Percentiles rank a stretch among this genome's conserved stretches.
These are phyloP conservation scores for Tuber calosporum DNA, from an alignment of 495 filamentous ascomycete species.

Conservation along the genomic window DNA sequence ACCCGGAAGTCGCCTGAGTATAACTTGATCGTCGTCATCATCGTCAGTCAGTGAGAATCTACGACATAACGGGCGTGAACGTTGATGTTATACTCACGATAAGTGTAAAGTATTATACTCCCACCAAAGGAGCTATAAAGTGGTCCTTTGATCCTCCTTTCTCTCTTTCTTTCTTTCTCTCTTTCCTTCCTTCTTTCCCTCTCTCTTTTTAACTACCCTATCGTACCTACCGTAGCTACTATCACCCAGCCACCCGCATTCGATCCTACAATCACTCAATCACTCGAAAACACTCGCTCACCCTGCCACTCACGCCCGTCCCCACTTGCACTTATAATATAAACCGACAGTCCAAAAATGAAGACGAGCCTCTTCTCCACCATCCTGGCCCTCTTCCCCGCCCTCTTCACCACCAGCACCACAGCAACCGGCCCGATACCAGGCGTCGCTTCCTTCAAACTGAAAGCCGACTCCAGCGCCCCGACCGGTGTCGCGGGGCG, in stretches of 20 bases:
- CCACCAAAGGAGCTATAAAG: neutral
- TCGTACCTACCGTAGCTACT: too few relatives aligned
- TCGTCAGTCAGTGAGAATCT: neutral
- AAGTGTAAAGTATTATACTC: neutral
- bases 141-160: too few relatives aligned
- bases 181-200: neutral
- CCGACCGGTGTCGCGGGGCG: constrained; percentile 1
- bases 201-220: neutral
- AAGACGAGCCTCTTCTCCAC: neutral
- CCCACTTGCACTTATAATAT: neutral
- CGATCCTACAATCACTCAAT: neutral
- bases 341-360: neutral
- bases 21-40: neutral
- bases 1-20: neutral
- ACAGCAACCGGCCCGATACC: neutral
- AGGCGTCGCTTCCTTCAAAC: constrained; percentile 3
- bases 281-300: neutral
- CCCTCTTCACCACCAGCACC: neutral
- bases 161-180: neutral
- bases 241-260: neutral
- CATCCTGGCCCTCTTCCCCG: neutral
- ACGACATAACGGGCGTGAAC: neutral
- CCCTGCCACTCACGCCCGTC: neutral
- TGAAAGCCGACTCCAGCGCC: constrained; percentile 15
- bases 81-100: neutral